Evolutionary conservation across 208 protist species (phyloP).

Genomic region (Strigomonas culicis): DNA sequence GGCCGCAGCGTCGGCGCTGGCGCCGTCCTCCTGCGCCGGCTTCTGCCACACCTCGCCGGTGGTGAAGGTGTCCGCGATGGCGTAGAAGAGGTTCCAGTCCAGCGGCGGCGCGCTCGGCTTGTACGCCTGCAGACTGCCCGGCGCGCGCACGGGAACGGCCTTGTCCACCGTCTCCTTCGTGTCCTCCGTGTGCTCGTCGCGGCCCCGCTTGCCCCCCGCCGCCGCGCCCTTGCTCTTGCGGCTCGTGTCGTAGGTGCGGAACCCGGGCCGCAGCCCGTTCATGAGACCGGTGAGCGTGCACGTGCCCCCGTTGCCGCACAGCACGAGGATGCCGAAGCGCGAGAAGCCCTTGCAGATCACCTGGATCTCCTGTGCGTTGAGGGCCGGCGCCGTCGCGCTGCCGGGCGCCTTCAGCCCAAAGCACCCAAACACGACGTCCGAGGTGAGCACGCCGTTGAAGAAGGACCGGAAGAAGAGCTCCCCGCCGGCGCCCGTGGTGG

Average conservation of each 20-base stretch:
- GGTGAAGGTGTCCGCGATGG: constrained; percentile 53
- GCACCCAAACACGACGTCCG: constrained; percentile 49
- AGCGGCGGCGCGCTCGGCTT: constrained; percentile 20
- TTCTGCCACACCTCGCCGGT: constrained; percentile 24
- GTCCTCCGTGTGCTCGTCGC: constrained; percentile 23
- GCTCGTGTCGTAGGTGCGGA: constrained; percentile 6
- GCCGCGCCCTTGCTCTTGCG: constrained; percentile 11
- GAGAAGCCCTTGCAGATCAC: constrained; percentile 53
- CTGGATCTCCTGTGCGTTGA: constrained; percentile 50
- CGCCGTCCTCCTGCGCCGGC: neutral
- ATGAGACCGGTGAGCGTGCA: constrained; percentile 46
- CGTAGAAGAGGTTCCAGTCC: constrained; percentile 68
- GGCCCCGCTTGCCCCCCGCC: constrained; percentile 32
- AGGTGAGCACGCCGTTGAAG: constrained; percentile 48
- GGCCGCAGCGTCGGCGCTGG: constrained; percentile 15
- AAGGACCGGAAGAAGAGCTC: constrained; percentile 36
- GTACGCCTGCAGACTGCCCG: constrained; percentile 28
- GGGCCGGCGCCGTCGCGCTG: constrained; percentile 11
- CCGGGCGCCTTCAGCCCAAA: constrained; percentile 43
- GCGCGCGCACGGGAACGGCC: constrained; percentile 7
- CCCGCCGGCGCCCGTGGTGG: neutral
- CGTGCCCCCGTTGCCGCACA: constrained; percentile 61
- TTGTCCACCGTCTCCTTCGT: neutral
- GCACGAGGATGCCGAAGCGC: constrained; percentile 49
- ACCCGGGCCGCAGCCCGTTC: constrained; percentile 43